Conservation (phyloP, 2,329 filamentous ascomycete genomes). For the Epicoccum nigrum region DNA sequence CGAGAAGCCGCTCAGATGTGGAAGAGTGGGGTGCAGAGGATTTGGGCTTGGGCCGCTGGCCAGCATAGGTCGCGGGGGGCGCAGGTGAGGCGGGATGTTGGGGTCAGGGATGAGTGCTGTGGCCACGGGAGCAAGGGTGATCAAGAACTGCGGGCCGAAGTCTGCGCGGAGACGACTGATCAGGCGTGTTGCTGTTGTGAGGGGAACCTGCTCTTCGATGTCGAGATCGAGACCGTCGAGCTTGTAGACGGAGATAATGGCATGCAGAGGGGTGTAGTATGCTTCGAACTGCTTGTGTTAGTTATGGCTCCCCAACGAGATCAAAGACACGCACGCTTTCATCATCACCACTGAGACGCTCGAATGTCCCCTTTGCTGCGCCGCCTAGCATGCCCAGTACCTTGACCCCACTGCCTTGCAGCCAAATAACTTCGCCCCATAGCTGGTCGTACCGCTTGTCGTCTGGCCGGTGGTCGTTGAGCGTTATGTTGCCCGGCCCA, state of each 20-base stretch:
- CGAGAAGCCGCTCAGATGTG: conserved; percentile 79
- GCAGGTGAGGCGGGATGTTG: conserved; percentile 37
- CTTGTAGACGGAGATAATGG: conserved; percentile 65
- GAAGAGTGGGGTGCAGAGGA: conserved; percentile 44
- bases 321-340: conserved; percentile 31
- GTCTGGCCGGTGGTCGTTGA: conserved; percentile 80
- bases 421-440: conserved; percentile 76
- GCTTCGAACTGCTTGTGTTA: conserved; percentile 64
- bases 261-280: conserved; percentile 73
- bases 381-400: conserved; percentile 89
- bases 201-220: conserved; percentile 72
- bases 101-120: conserved; percentile 67
- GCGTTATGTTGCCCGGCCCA: conserved; percentile 68
- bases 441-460: conserved; percentile 71
- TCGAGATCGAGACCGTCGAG: conserved; percentile 51
- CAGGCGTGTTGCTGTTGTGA: conserved; percentile 64
- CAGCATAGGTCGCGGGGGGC: conserved; percentile 39
- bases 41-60: conserved; percentile 40
- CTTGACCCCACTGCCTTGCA: conserved; percentile 77
- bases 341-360: conserved; percentile 50
- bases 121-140: conserved; percentile 82
- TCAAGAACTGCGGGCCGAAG: conserved; percentile 73
- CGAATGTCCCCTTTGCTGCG: conserved; percentile 76
- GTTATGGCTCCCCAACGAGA: neutral
- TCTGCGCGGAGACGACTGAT: conserved; percentile 61